Percentiles rank a stretch among this genome's conserved stretches.
Evolutionary conservation across 1,284 basidiomycete genomes (phyloP).

Genomic region (Heterobasidion parviporum): DNA sequence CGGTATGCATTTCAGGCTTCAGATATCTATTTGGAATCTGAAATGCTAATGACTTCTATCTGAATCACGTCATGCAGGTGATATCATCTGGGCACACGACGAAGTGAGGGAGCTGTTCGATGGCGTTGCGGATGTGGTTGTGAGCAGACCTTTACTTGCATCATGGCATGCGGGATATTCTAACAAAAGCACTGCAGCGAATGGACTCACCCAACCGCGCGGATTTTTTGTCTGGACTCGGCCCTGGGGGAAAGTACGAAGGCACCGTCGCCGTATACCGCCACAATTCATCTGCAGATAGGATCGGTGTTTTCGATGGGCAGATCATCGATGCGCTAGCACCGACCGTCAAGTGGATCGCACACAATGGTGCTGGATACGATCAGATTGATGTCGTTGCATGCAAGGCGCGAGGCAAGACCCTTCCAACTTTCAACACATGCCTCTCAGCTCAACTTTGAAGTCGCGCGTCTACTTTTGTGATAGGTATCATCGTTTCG

Average conservation of each 20-base stretch:
- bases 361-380: conserved; percentile 91
- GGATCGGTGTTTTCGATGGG: conserved; percentile 74
- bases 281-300: conserved; percentile 55
- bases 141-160: conserved; percentile 30
- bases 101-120: conserved; percentile 62
- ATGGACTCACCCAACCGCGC: conserved; percentile 61
- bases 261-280: conserved; percentile 76
- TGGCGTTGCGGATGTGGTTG: conserved; percentile 67
- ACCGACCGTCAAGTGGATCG: conserved; percentile 70
- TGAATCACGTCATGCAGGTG: conserved; percentile 24
- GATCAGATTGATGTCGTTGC: conserved; percentile 77
- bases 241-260: conserved; percentile 65
- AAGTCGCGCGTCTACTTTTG: background rate
- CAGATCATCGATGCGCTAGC: conserved; percentile 62
- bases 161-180: background rate
- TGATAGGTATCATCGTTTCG: conserved; percentile 75
- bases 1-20: no score
- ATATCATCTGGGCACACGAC: conserved; percentile 74
- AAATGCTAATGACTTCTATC: no score
- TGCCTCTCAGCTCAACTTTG: background rate
- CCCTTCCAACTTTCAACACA: background rate
- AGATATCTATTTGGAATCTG: no score
- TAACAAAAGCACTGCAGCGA: conserved; percentile 8
- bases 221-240: conserved; percentile 62
- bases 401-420: conserved; percentile 59